These are phyloP conservation scores for Candida frijolesensis DNA, from an alignment of 1,139 yeast genomes.

Conservation along the genomic window DNA sequence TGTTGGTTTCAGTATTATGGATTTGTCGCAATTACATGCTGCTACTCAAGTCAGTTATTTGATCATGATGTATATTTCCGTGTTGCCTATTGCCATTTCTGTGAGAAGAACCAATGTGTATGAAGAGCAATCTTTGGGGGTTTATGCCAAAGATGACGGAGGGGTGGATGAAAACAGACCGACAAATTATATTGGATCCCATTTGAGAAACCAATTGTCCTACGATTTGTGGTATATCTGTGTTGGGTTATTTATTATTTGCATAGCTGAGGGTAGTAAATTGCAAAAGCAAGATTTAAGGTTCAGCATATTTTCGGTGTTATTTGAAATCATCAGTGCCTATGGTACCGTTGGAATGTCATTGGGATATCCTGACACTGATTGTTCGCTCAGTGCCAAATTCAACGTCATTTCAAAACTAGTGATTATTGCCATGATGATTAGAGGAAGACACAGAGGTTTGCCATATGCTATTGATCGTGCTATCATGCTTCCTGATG, in stretches of 20 bases:
- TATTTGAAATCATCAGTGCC: slow-evolving; percentile 92
- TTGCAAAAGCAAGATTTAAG: slow-evolving; percentile 48
- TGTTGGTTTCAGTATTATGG: slow-evolving; percentile 81
- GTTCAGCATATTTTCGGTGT: slow-evolving; percentile 68
- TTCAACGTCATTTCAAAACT: slow-evolving; percentile 77
- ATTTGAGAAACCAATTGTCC: slow-evolving; percentile 87
- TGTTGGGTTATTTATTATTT: slow-evolving; percentile 80
- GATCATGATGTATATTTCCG: slow-evolving; percentile 98
- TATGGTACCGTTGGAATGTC: slow-evolving; percentile 96
- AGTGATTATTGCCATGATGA: slow-evolving; percentile 84
- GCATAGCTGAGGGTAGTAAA: slow-evolving; percentile 78
- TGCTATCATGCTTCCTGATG: slow-evolving; percentile 86
- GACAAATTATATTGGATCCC: slow-evolving; percentile 77
- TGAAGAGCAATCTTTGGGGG: slow-evolving; percentile 93
- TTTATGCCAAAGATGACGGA: slow-evolving; percentile 54
- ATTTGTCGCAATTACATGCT: slow-evolving; percentile 72
- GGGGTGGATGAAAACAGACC: slow-evolving; percentile 41
- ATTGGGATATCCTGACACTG: slow-evolving; percentile 70
- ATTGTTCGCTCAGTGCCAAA: slow-evolving; percentile 72
- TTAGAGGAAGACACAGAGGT: slow-evolving; percentile 97
- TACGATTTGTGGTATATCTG: slow-evolving; percentile 95
- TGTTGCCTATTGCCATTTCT: slow-evolving; percentile 92
- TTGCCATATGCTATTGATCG: slow-evolving; percentile 91
- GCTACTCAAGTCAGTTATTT: slow-evolving; percentile 92
- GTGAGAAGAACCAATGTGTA: slow-evolving; percentile 96